phyloP scores from a whole-genome alignment of 176 grass and related monocot species.

The Chrysopogon serrulatus region DNA sequence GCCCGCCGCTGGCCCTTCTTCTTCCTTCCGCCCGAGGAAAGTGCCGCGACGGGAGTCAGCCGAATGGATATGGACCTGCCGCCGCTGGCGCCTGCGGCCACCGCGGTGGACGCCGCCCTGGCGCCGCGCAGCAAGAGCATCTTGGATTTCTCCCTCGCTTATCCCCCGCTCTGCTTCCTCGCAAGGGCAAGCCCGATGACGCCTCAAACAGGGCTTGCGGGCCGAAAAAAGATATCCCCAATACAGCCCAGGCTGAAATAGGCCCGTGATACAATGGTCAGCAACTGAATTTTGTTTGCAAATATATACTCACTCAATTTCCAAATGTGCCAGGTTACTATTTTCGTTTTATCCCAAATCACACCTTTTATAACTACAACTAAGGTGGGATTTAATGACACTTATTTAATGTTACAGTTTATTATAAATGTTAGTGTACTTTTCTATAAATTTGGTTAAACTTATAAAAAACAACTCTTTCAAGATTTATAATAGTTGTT shows the following conservation, averaged over 20 bases:
- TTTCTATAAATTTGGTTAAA: no score
- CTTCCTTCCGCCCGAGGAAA: conserved; percentile 33
- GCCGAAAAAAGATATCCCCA: no score
- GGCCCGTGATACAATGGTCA: background rate
- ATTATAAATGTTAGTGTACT: no score
- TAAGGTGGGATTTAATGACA: no score
- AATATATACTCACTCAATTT: no score
- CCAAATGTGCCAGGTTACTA: background rate
- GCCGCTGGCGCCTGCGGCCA: background rate
- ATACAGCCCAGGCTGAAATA: no score
- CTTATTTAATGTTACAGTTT: no score
- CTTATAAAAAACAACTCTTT: no score
- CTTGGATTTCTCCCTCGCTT: background rate
- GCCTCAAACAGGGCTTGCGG: background rate
- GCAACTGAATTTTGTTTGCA: background rate
- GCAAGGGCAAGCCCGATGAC: background rate
- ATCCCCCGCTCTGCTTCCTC: background rate
- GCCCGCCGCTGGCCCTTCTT: conserved; percentile 37
- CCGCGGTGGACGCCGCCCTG: background rate
- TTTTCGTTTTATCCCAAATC: background rate
- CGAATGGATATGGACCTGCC: background rate
- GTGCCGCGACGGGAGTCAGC: background rate
- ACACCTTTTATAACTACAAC: background rate
- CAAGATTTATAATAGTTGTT: no score
- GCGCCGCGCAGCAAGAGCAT: conserved; percentile 30